Evolutionary conservation across 202 grass and related monocot species (phyloP), one percentile per base, ranked within the genome.

Genomic region (Schoenoplectus tabernaemontani): DNA sequence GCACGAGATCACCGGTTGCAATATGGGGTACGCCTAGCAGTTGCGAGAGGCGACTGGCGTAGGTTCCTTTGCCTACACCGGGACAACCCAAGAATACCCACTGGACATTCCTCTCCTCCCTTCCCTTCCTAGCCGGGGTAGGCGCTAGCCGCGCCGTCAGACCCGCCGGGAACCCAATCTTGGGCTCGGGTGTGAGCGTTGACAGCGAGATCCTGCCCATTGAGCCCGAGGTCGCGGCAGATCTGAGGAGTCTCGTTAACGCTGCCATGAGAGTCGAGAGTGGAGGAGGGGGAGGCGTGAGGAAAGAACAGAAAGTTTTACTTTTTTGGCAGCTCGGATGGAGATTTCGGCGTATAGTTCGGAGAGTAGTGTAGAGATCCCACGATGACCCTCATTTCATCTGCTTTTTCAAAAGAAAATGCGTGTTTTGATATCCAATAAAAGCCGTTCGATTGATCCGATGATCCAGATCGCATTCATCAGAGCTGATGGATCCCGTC

Each of bases 1-100:
- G 85, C 7, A 94, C 92, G 39, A 91, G 92, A 71, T 94, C 89
- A 2, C 91, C 91, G 16, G 89, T 94, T 13, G 91, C 89, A 82
- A 94, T 94, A 79, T 94, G 91, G 5, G 89, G 91, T 53, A 94
- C 89, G 30, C 83, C 89, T 26, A 94, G 80, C 64, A 94, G 81
- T 46, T 89, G 84, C 37, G 88, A 94, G n/a, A 94, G 82, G 58
- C 91, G 84, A 78, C 87, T 85, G 7, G 91, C 91, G 77, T 94
- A 94, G 59, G 91, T 94, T 20, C 91, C 91, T 82, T 93, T 93
- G 2, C 91, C 91, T 5, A 93, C 91, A 26, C 91, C 91, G 1
- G 91, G 91, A 81, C 88, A 93, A 9, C 91, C 91, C 0, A 93
- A 85, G 84, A 93, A 93, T 16, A 93, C 91, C 91, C 91, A 93